Evolutionary conservation across 768 basidiomycete species (phyloP).

Genomic region (Mrakia gelida): DNA sequence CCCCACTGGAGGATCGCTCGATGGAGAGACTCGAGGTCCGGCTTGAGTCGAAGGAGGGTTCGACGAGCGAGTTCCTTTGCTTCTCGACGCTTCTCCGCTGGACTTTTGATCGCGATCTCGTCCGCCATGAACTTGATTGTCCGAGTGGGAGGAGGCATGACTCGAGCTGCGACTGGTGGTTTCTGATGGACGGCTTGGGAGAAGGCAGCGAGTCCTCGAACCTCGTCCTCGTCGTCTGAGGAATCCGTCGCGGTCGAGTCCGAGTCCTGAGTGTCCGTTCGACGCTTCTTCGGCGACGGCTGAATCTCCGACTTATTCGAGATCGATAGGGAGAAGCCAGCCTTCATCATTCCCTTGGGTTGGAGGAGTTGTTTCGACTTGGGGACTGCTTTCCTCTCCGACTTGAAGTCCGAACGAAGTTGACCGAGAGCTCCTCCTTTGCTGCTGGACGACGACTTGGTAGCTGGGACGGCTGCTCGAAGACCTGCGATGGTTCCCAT

Average conservation of each 20-base stretch:
- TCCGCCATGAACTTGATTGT: slow-evolving; percentile 46
- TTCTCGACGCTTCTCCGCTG: slow-evolving; percentile 48
- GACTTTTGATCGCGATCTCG: slow-evolving; percentile 46
- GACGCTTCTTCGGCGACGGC: background rate
- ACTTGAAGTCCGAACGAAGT: slow-evolving; percentile 15
- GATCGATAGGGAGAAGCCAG: slow-evolving; percentile 12
- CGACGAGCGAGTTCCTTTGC: slow-evolving; percentile 61
- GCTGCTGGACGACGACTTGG: background rate
- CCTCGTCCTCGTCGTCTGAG: slow-evolving; percentile 24
- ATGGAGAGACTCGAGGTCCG: slow-evolving; percentile 75
- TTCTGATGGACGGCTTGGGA: background rate
- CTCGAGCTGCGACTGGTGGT: background rate
- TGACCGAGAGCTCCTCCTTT: slow-evolving; percentile 6
- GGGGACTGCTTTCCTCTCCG: background rate
- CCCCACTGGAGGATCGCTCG: slow-evolving; percentile 78
- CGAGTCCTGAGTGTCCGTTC: slow-evolving; percentile 24
- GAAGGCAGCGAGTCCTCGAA: slow-evolving; percentile 22
- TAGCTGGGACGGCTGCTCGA: background rate
- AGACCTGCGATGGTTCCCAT: slow-evolving; percentile 17
- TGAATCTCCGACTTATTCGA: slow-evolving; percentile 17
- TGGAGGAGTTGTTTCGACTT: background rate
- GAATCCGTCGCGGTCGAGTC: slow-evolving; percentile 26
- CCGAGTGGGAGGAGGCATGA: slow-evolving; percentile 4
- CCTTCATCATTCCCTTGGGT: slow-evolving; percentile 11
- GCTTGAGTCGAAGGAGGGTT: slow-evolving; percentile 66